A percentile compares a stretch with the other conserved stretches of the same genome.
Conservation (phyloP, 352 stramenopile species). For the Globisporangium orthogonon region DNA sequence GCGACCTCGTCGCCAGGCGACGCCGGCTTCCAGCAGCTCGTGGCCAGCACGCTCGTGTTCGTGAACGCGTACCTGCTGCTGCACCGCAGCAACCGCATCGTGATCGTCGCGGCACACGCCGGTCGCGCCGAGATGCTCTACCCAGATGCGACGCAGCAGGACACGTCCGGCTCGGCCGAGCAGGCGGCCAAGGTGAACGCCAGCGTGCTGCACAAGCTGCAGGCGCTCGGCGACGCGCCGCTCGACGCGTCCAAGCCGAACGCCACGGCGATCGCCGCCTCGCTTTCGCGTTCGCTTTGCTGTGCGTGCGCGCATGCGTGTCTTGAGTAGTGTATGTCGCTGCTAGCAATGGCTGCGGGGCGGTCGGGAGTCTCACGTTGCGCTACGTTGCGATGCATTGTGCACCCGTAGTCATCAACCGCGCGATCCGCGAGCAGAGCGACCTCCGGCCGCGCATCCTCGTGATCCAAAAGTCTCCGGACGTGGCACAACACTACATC, state of each 20-base stretch:
- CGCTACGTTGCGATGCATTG: no score
- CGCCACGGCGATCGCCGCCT: conserved; percentile 63
- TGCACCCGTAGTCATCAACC: conserved; percentile 64
- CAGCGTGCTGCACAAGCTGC: conserved; percentile 61
- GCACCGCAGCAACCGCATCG: conserved; percentile 80
- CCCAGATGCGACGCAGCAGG: conserved; percentile 52
- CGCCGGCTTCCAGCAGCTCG: conserved; percentile 48
- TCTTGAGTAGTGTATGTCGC: no score
- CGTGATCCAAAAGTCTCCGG: conserved; percentile 75
- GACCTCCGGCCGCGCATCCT: conserved; percentile 78
- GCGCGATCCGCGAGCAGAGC: conserved; percentile 68
- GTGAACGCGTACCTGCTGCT: conserved; percentile 85
- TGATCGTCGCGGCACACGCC: conserved; percentile 76
- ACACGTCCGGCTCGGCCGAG: conserved; percentile 61
- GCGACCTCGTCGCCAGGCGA: conserved; percentile 14
- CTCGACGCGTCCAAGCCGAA: conserved; percentile 51
- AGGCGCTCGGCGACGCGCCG: conserved; percentile 40
- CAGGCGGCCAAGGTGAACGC: conserved; percentile 70
- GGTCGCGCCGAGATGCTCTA: conserved; percentile 71
- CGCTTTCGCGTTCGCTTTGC: conserved; percentile 72
- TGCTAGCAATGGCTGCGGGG: no score
- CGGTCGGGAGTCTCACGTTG: no score
- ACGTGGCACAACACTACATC: conserved; percentile 87
- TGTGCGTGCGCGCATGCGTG: conserved; percentile 33
- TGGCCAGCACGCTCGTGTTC: conserved; percentile 76